Evolutionary conservation across 192 early-diverging fungal species (phyloP).

Genomic region (Geranomyces variabilis): DNA sequence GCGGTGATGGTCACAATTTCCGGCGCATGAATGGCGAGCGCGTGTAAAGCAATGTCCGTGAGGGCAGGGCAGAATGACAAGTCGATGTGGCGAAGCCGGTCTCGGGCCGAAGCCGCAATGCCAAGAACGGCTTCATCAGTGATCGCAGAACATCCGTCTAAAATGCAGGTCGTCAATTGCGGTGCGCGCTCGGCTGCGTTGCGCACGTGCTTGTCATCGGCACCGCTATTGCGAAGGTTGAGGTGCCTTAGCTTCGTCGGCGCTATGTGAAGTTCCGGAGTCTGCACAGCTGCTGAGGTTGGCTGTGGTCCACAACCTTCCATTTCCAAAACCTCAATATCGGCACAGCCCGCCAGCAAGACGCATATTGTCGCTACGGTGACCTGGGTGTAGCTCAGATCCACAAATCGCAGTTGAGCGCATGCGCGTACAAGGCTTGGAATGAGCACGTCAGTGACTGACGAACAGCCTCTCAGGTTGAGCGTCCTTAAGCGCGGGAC

Average conservation of each 20-base stretch:
- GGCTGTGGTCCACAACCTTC: conserved; percentile 19
- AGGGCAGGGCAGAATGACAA: not conserved
- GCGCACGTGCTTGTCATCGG: not conserved
- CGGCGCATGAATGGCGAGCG: not conserved
- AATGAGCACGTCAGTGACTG: conserved; percentile 35
- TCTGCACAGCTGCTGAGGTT: not conserved
- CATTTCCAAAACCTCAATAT: conserved; percentile 25
- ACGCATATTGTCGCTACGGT: conserved; percentile 7
- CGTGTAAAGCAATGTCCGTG: not conserved
- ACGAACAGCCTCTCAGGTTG: conserved; percentile 35
- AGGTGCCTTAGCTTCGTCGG: not conserved
- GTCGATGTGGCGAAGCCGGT: not conserved
- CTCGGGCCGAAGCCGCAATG: not conserved
- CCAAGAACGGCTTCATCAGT: conserved; percentile 8
- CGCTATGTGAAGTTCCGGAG: not conserved
- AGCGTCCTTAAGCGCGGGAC: conserved; percentile 15
- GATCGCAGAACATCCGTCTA: not conserved
- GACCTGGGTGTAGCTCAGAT: conserved; percentile 38
- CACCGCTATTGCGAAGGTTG: not conserved
- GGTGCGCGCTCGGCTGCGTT: not conserved
- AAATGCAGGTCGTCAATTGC: not conserved
- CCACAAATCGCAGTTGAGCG: conserved; percentile 23
- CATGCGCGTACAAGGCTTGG: conserved; percentile 16
- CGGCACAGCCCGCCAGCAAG: conserved; percentile 24
- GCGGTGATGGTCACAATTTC: not conserved